A percentile compares a stretch with the other conserved stretches of the same genome.
These are phyloP conservation scores for Boletus pseudo-olivaceus DNA, from an alignment of 768 basidiomycete genomes.

Conservation along the genomic window DNA sequence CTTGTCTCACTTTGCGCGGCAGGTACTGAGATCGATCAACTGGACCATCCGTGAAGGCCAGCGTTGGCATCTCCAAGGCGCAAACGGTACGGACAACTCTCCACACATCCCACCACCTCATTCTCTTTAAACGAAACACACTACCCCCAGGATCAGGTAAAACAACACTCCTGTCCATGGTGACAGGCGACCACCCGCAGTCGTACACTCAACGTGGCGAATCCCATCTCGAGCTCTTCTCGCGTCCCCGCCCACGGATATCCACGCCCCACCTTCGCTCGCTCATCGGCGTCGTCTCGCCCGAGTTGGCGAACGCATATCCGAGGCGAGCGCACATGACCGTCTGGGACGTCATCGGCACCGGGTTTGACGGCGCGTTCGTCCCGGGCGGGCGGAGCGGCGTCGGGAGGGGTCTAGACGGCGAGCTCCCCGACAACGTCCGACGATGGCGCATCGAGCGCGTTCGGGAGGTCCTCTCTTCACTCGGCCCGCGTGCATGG, in stretches of 20 bases:
- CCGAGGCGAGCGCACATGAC: conserved; percentile 65
- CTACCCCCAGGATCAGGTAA: conserved; percentile 76
- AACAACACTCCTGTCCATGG: conserved; percentile 83
- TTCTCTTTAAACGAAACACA: background rate
- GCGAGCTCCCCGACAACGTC: conserved; percentile 31
- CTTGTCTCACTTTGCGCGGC: background rate
- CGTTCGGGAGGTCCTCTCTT: conserved; percentile 57
- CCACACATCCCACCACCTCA: background rate
- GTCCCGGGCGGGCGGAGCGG: conserved; percentile 44
- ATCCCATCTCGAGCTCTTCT: conserved; percentile 55
- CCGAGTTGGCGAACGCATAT: conserved; percentile 90
- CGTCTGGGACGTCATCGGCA: conserved; percentile 78
- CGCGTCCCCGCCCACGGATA: conserved; percentile 55
- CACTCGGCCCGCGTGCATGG: conserved; percentile 62
- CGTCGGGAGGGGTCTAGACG: conserved; percentile 47
- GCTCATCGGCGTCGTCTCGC: conserved; percentile 76
- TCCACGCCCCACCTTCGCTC: conserved; percentile 66
- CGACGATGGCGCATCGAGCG: conserved; percentile 39
- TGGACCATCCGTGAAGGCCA: conserved; percentile 85
- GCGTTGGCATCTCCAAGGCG: conserved; percentile 86
- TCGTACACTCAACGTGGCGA: conserved; percentile 69
- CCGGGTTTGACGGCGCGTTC: conserved; percentile 88
- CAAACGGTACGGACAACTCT: conserved; percentile 58
- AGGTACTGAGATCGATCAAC: conserved; percentile 74
- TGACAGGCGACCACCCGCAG: conserved; percentile 94